These are phyloP conservation scores for Penicillium sp. DNA, from an alignment of 2,329 filamentous ascomycete species.

Conservation along the genomic window DNA sequence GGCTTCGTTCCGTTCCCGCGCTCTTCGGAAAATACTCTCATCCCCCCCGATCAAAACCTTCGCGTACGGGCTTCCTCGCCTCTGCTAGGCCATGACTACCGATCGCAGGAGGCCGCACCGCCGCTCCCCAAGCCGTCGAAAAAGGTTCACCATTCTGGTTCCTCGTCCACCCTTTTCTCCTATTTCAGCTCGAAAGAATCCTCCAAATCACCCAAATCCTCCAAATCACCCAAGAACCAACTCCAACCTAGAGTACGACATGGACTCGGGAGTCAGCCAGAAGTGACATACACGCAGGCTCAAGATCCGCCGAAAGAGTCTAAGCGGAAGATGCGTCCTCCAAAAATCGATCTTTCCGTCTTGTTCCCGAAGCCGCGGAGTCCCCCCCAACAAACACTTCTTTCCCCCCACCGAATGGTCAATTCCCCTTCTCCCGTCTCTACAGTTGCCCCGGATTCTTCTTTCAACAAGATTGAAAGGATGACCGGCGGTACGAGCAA, in stretches of 20 bases:
- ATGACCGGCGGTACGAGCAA: conserved; percentile 17
- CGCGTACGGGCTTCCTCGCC: conserved; percentile 48
- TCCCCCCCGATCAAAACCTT: conserved; percentile 32
- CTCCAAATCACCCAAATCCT: conserved; percentile 36
- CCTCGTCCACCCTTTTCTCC: conserved; percentile 48
- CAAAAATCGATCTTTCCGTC: conserved; percentile 43
- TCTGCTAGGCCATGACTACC: conserved; percentile 42
- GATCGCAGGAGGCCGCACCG: conserved; percentile 25
- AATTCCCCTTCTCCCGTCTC: conserved; percentile 42
- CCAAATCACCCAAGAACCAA: conserved; percentile 23
- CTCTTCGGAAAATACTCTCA: conserved; percentile 15
- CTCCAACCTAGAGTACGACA: conserved; percentile 19
- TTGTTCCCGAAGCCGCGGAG: conserved; percentile 43
- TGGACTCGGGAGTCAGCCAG: conserved; percentile 19
- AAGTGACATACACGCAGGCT: conserved; percentile 25
- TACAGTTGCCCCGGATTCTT: conserved; percentile 32
- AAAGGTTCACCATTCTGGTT: conserved; percentile 41
- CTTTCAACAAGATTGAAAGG: conserved; percentile 23
- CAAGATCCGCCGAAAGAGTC: conserved; percentile 31
- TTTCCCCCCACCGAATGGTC: conserved; percentile 44
- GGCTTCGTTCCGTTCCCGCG: conserved; percentile 30
- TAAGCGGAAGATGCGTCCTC: conserved; percentile 40
- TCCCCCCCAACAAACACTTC: conserved; percentile 28
- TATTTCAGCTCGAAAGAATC: conserved; percentile 48
- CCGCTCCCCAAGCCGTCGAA: conserved; percentile 37